Percentiles rank a stretch among this genome's conserved stretches.
phyloP scores from a whole-genome alignment of 192 early-diverging fungal species.

The Umbelopsis ramanniana region DNA sequence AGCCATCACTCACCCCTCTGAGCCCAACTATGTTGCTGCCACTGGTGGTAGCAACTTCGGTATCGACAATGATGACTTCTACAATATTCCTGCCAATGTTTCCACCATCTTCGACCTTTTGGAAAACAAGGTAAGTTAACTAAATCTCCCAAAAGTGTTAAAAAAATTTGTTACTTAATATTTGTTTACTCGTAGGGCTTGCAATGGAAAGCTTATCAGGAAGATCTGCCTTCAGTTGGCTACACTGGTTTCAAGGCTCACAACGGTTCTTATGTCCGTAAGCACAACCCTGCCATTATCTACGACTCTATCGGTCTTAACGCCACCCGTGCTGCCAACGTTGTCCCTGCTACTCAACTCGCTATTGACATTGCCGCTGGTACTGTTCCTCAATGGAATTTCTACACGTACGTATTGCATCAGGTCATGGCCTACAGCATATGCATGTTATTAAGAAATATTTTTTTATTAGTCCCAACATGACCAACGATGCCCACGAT shows the following conservation, averaged over 20 bases:
- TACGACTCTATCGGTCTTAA: slow-evolving; percentile 33
- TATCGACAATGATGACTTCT: slow-evolving; percentile 44
- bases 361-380: slow-evolving; percentile 4
- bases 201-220: slow-evolving; percentile 41
- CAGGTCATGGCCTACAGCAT: background rate
- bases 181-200: slow-evolving; percentile 1
- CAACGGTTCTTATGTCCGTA: slow-evolving; percentile 32
- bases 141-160: background rate
- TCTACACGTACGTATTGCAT: background rate
- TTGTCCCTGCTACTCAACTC: slow-evolving; percentile 23
- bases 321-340: slow-evolving; percentile 14
- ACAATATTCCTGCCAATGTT: slow-evolving; percentile 47
- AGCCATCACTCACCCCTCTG: slow-evolving; percentile 60
- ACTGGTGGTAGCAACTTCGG: slow-evolving; percentile 53
- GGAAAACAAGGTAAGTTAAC: slow-evolving; percentile 22
- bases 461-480: slow-evolving; percentile 53
- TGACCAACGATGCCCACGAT: slow-evolving; percentile 59
- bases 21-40: slow-evolving; percentile 77
- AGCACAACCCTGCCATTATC: slow-evolving; percentile 38
- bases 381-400: slow-evolving; percentile 3
- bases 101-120: slow-evolving; percentile 38
- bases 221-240: slow-evolving; percentile 31
- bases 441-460: background rate
- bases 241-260: slow-evolving; percentile 24
- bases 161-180: background rate